Evolutionary conservation across 108 stramenopile genomes (phyloP), one percentile per base, ranked within the genome.

Genomic region (Nannochloropsis gaditana): DNA sequence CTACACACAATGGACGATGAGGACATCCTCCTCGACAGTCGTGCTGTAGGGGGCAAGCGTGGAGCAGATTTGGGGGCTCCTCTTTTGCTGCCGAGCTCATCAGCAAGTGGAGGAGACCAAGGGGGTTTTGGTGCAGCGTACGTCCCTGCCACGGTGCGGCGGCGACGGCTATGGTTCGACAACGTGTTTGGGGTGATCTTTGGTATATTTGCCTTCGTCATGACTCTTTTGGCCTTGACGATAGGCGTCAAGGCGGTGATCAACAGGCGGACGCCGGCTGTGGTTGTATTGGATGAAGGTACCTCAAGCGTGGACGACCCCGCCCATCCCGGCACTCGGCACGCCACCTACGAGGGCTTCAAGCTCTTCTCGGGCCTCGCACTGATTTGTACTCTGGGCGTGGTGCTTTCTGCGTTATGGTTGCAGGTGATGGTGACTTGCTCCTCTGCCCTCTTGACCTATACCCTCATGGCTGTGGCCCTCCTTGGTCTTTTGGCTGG

Each of bases 111-210:
- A n/a, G 59, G 59, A 15, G 6, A n/a, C n/a, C 19, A 15, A n/a
- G 59, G 59, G 8, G 31, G 31, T 31, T 31, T 31, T 31, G 31
- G 31, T 31, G 59, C 59, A n/a, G 15, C 59, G 19, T 73, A 73
- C 59, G n/a, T 73, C 59, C 59, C 59, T 73, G 15, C 59, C 1
- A 73, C 59, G n/a, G 4, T 73, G 59, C 59, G 59, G n/a, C 59
- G 59, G 19, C 59, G 59, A 15, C 59, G 59, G 59, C 59, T 73
- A 73, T 73, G 59, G 59, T 73, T 73, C n/a, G 59, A 73, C 59
- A 73, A 73, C 8, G 59, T 73, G 59, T 73, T 73, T n/a, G 59
- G 59, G 59, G 59, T 73, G 59, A n/a, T 73, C 59, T 73, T 73
- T 73, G 59, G 59, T n/a, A n/a, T 73, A 15, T 73, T 73, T 73